Evolutionary conservation across 352 stramenopile genomes (phyloP), one percentile per base, ranked within the genome.

Genomic region (Phytophthora cactorum): DNA sequence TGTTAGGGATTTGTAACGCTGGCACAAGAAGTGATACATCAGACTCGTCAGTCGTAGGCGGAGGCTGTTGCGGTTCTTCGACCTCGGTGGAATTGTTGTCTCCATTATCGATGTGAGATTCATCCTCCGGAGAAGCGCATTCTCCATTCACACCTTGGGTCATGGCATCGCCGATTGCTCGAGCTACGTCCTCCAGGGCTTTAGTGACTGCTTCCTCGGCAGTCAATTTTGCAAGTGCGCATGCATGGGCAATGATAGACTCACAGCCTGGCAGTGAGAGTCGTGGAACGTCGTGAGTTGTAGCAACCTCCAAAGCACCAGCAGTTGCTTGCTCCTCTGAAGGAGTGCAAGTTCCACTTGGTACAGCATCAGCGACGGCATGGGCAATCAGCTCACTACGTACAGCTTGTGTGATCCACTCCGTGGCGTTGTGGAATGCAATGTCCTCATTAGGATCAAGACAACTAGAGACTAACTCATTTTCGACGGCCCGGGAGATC

Each of bases 181-280:
- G 63, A 32, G 54, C 8, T 3, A 72, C 43, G 15, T 59, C 65
- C 5, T 72, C n/a, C 3, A 66, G 9, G 6, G 67, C 62, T 7
- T 32, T 47, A 6, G 47, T 12, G 17, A 70, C 32, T 53, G 45
- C 63, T 5, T 14, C 44, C 3, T 65, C 57, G n/a, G 52, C 53
- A 32, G 54, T 65, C 3, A 28, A 15, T 41, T 69, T 54, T 14
- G 68, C 63, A 39, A 76, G 43, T 25, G 32, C 63, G 10, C 25
- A 52, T 12, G 66, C 14, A 10, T 44, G 10, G 28, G 15, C 17
- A 11, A 54, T n/a, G 9, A 44, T 36, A 31, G 27, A 15, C 11
- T 49, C 29, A 36, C 5, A 14, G 22, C 29, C 22, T 64, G 22
- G 65, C 10, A 22, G 22, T 22, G 22, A 22, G 22, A 22, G 22